Conservation (phyloP, 2,329 filamentous ascomycete genomes). For the Ceratocystiopsis sp. region DNA sequence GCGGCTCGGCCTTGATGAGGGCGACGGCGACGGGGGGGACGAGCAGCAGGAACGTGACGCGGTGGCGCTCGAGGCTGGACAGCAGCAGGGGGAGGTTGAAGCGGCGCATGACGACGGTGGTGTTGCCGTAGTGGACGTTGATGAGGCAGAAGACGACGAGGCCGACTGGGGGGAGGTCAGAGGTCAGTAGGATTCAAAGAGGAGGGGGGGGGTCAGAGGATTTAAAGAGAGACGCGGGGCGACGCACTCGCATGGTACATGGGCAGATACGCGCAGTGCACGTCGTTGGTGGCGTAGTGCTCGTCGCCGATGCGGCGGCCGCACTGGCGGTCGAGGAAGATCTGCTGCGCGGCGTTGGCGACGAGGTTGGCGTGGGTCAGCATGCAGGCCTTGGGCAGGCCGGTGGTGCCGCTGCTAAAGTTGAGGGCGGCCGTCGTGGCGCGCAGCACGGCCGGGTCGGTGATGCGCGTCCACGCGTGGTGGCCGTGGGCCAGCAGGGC, state of each 20-base stretch:
- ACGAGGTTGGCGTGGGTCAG: constrained; percentile 6
- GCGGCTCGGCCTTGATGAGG: constrained; percentile 1
- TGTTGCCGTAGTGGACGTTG: background rate
- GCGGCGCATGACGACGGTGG: constrained; percentile 1
- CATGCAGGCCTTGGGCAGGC: constrained; percentile 6
- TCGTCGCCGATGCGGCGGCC: background rate
- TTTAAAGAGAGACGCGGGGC: background rate
- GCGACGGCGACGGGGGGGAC: constrained; percentile 5
- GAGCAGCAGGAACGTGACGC: background rate
- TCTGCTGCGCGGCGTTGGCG: constrained; percentile 4
- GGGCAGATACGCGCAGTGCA: constrained; percentile 4
- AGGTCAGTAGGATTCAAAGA: background rate
- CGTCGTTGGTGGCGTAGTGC: background rate
- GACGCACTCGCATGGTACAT: constrained; percentile 6
- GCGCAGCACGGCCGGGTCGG: background rate
- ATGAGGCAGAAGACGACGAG: background rate
- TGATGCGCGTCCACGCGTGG: constrained; percentile 18
- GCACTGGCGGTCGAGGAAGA: background rate
- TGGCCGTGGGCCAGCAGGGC: constrained; percentile 17
- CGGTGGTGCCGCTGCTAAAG: constrained; percentile 4
- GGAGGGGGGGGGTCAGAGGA: too few species aligned
- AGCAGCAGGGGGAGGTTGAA: background rate
- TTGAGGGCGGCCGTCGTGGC: background rate
- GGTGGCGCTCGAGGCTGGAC: background rate
- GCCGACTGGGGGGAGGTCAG: background rate